These are phyloP conservation scores for Coemansia sp. DNA, from an alignment of 192 early-diverging fungal genomes.

Conservation along the genomic window DNA sequence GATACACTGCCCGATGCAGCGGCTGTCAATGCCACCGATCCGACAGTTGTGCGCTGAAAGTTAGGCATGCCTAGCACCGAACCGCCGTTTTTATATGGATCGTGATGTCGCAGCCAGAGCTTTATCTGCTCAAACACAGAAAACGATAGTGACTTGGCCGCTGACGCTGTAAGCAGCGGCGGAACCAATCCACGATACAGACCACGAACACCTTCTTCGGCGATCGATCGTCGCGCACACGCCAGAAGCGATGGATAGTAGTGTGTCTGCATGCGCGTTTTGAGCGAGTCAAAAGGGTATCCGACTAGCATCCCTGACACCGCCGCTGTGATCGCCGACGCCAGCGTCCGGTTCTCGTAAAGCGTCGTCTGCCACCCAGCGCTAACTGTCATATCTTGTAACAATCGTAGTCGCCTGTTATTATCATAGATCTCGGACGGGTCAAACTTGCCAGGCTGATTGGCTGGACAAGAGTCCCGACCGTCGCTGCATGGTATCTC, in stretches of 20 bases:
- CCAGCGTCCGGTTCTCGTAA: slow-evolving; percentile 62
- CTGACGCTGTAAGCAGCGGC: slow-evolving; percentile 76
- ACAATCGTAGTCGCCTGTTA: neutral
- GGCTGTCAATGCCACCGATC: slow-evolving; percentile 53
- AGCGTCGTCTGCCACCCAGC: slow-evolving; percentile 27
- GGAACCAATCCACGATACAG: slow-evolving; percentile 88
- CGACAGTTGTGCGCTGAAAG: slow-evolving; percentile 46
- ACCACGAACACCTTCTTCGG: slow-evolving; percentile 78
- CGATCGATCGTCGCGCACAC: slow-evolving; percentile 76
- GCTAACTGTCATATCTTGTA: neutral
- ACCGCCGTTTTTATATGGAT: slow-evolving; percentile 1
- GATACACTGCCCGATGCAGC: slow-evolving; percentile 59
- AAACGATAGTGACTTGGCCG: slow-evolving; percentile 89
- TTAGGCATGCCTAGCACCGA: slow-evolving; percentile 21
- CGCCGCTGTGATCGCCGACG: slow-evolving; percentile 70
- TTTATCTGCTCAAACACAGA: slow-evolving; percentile 82
- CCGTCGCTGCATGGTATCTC: neutral
- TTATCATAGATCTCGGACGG: neutral
- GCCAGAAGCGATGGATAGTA: slow-evolving; percentile 74
- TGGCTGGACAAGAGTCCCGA: slow-evolving; percentile 1
- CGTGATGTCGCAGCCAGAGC: slow-evolving; percentile 48
- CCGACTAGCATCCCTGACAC: slow-evolving; percentile 68
- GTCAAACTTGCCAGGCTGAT: neutral
- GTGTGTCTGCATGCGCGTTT: slow-evolving; percentile 96
- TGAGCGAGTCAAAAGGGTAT: slow-evolving; percentile 91